These are phyloP conservation scores for Areca catechu DNA, from an alignment of 176 grass and related monocot genomes.

Conservation along the genomic window DNA sequence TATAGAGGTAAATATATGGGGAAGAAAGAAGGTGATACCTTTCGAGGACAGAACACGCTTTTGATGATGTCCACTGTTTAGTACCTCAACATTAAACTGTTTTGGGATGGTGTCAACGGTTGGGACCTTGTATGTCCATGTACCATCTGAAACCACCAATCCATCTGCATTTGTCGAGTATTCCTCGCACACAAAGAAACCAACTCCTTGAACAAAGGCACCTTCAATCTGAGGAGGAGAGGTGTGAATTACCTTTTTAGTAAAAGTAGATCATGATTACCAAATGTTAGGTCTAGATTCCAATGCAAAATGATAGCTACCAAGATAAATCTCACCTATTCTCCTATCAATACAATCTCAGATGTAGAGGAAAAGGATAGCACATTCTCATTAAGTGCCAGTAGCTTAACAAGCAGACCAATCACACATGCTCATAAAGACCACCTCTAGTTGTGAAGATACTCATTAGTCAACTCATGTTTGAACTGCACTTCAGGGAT, in stretches of 20 bases:
- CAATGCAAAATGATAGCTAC: too few relatives aligned
- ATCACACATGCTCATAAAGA: too few relatives aligned
- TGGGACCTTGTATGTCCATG: slow-evolving; percentile 96
- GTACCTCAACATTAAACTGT: slow-evolving; percentile 79
- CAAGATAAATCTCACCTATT: too few relatives aligned
- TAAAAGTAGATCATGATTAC: neutral
- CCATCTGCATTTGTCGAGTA: slow-evolving; percentile 60
- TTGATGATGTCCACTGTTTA: slow-evolving; percentile 83
- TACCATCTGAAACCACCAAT: slow-evolving; percentile 70
- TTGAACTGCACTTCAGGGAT: too few relatives aligned
- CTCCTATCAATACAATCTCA: too few relatives aligned
- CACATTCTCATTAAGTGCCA: too few relatives aligned
- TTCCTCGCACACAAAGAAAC: slow-evolving; percentile 79
- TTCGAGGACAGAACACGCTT: slow-evolving; percentile 86
- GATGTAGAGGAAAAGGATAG: too few relatives aligned
- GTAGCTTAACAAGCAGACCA: too few relatives aligned
- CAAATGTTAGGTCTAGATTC: too few relatives aligned
- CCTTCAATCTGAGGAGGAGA: slow-evolving; percentile 65
- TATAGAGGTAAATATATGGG: neutral
- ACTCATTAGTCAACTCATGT: too few relatives aligned
- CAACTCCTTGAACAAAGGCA: slow-evolving; percentile 90
- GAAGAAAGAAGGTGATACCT: slow-evolving; percentile 31
- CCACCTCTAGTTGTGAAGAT: too few relatives aligned
- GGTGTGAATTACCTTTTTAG: neutral
- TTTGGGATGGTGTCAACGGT: slow-evolving; percentile 80